Evolutionary conservation across 805 yeast species (phyloP).

Genomic region (Barnettozyma siamensis): DNA sequence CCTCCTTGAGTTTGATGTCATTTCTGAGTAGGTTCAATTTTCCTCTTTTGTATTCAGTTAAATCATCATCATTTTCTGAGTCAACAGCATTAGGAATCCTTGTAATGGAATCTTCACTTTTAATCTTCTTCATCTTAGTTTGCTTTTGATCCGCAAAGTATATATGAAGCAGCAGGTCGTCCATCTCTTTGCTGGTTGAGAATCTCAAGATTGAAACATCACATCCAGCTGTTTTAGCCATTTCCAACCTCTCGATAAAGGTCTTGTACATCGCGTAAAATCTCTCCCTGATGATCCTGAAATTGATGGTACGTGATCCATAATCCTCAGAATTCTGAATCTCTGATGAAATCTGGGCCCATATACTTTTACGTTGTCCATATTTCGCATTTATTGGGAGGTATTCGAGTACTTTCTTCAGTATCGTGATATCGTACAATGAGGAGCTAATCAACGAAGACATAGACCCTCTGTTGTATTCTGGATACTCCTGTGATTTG

Average conservation of each 20-base stretch:
- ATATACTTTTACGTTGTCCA: slow-evolving; percentile 4
- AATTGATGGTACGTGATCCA: slow-evolving; percentile 1
- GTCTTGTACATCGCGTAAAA: slow-evolving; percentile 5
- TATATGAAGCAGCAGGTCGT: too few relatives aligned
- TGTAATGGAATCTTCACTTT: too few relatives aligned
- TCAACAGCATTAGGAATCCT: too few relatives aligned
- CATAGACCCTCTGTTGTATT: too few relatives aligned
- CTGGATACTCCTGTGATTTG: too few relatives aligned
- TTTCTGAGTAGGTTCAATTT: slow-evolving; percentile 4
- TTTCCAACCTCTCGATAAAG: neutral
- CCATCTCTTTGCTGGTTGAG: neutral
- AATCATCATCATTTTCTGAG: too few relatives aligned
- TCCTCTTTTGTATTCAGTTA: neutral
- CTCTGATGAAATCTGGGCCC: slow-evolving; percentile 5
- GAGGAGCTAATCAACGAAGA: too few relatives aligned
- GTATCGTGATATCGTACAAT: neutral
- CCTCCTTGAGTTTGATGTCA: slow-evolving; percentile 10
- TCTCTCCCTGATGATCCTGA: slow-evolving; percentile 6
- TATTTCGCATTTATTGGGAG: slow-evolving; percentile 9
- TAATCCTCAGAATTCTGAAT: too few relatives aligned
- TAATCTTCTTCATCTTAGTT: too few relatives aligned
- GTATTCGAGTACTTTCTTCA: slow-evolving; percentile 3
- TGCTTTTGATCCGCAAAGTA: too few relatives aligned
- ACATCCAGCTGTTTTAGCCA: neutral
- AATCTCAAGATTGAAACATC: neutral